Base-by-base conservation (phyloP, 495 filamentous ascomycete species). In the Darksidea phi region DNA sequence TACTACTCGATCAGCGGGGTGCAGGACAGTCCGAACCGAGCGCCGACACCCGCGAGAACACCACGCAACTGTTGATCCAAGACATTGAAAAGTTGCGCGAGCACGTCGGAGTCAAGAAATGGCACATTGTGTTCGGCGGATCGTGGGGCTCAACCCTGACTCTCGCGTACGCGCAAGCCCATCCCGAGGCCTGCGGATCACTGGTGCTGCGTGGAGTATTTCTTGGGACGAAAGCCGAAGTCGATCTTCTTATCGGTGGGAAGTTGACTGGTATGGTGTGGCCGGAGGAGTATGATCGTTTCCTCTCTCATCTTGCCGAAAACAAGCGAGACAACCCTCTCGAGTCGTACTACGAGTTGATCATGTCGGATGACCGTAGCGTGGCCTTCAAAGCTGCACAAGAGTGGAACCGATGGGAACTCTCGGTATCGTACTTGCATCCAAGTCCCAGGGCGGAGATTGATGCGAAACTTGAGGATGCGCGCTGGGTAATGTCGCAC, bases 1-100 rank as follows among this genome's bases (percentile, higher is more conserved):
- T 80, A 15, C 74, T 80, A 25, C 59, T 79, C 51, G 76, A 80
- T 63, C 77, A 80, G 59, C 76, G 78, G 17, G 78, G 77, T n/a
- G 66, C 68, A 0, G 77, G 78, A 2, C 72, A 75, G 65, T 79
- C 76, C 20, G 63, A 61, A 0, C 78, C 77, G 0, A 32, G 53
- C 3, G 72, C 72, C 13, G 75, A 76, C 24, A 59, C 77, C 11
- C 67, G 72, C 11, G 71, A 78, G 26, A 80, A 80, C 68, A 79
- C 74, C 3, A 78, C 77, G 2, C 70, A 70, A 51, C 48, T 74
- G 37, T 71, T 79, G 7, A 67, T 78, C 20, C 65, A 73, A 49
- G 77, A 80, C 54, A 78, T 79, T 57, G 76, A 80, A 51, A 59
- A 67, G 0, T 50, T 79, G 6, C 72, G 78, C 5, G 45, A 57